phyloP scores from a whole-genome alignment of 768 basidiomycete species.

The Pisolithus albus region DNA sequence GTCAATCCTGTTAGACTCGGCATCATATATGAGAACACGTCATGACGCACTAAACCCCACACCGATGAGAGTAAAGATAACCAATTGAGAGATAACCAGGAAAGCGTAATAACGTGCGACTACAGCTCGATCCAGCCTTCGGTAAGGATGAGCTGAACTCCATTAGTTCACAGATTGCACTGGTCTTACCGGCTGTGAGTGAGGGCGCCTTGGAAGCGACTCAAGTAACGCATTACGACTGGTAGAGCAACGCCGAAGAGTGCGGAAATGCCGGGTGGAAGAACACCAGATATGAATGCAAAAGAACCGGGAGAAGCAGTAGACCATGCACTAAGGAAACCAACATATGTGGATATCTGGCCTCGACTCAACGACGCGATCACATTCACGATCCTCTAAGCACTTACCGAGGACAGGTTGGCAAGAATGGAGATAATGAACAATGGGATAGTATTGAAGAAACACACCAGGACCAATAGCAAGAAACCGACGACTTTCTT shows the following conservation, averaged over 20 bases:
- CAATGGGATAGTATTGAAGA: slow-evolving; percentile 91
- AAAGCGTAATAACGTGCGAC: slow-evolving; percentile 91
- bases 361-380: slow-evolving; percentile 6
- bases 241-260: slow-evolving; percentile 89
- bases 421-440: slow-evolving; percentile 86
- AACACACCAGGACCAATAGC: slow-evolving; percentile 72
- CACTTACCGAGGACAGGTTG: slow-evolving; percentile 73
- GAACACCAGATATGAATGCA: slow-evolving; percentile 82
- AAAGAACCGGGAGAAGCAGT: slow-evolving; percentile 58
- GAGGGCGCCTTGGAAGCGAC: slow-evolving; percentile 56
- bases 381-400: background rate
- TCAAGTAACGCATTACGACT: slow-evolving; percentile 81
- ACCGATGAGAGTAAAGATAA: slow-evolving; percentile 91
- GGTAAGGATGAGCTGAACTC: slow-evolving; percentile 18
- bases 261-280: slow-evolving; percentile 85
- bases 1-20: background rate
- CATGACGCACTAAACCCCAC: slow-evolving; percentile 72
- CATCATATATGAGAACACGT: background rate
- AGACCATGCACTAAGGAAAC: slow-evolving; percentile 71
- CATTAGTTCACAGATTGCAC: background rate
- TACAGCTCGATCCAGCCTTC: slow-evolving; percentile 81
- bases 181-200: slow-evolving; percentile 23
- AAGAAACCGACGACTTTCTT: slow-evolving; percentile 73
- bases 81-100: slow-evolving; percentile 86
- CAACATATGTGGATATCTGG: slow-evolving; percentile 49